Conservation (phyloP, 2,329 filamentous ascomycete genomes). For the Xylaria sp. region DNA sequence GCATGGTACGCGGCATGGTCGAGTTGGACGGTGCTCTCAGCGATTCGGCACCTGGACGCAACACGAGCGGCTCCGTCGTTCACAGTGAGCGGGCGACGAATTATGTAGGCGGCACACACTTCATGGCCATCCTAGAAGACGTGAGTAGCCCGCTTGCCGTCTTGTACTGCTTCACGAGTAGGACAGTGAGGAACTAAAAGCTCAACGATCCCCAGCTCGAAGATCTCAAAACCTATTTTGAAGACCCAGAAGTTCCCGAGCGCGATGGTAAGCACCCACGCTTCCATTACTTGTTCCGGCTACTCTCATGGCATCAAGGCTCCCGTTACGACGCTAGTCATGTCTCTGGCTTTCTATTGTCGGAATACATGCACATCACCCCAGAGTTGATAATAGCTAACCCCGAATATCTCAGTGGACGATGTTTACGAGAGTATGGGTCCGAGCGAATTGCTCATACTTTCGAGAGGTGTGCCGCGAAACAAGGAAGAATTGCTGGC, state of each 20-base stretch:
- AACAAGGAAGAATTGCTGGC: conserved; percentile 59
- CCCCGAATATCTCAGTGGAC: conserved; percentile 31
- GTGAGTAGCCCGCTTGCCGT: conserved; percentile 51
- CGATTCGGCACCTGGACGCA: conserved; percentile 36
- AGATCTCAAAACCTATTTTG: conserved; percentile 67
- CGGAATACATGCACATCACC: neutral
- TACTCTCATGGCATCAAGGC: neutral
- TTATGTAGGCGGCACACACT: conserved; percentile 69
- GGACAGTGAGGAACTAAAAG: conserved; percentile 26
- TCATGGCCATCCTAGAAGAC: conserved; percentile 69
- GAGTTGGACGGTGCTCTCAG: conserved; percentile 49
- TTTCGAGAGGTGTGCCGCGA: conserved; percentile 52
- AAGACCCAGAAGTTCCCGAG: conserved; percentile 55
- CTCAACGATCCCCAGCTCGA: conserved; percentile 58
- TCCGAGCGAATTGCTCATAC: conserved; percentile 56
- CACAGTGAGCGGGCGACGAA: conserved; percentile 56
- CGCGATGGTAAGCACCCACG: conserved; percentile 35
- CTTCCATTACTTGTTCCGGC: neutral
- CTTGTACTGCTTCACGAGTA: neutral
- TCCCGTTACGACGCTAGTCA: neutral
- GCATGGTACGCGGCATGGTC: conserved; percentile 67
- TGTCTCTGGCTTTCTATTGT: neutral
- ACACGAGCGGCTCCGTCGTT: conserved; percentile 55
- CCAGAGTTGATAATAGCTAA: neutral
- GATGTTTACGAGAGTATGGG: conserved; percentile 50